Evolutionary conservation across 164 flowering plant species (phyloP), one percentile per base, ranked within the genome.

Genomic region (Pachysandra terminalis): DNA sequence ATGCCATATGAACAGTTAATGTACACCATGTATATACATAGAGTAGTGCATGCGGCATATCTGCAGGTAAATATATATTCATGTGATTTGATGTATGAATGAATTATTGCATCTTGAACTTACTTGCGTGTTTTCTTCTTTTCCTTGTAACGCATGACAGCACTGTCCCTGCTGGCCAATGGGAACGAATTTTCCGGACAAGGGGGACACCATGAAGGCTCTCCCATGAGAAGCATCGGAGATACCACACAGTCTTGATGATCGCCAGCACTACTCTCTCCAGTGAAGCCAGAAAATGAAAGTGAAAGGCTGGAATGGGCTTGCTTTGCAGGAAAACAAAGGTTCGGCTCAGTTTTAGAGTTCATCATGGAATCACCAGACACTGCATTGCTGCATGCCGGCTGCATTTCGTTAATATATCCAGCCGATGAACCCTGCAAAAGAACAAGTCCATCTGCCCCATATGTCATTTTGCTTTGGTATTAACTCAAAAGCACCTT

Each of bases 61-160:
- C 14, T 45, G 51, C 17, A 45, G 14, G 1, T 45, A 45, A 12
- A 5, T 10, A 2, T 15, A 45, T 12, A 45, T 45, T 45, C 1
- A 45, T 45, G 51, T 45, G 17, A 10, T 45, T 45, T 45, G 9
- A 45, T 45, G 4, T 45, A 45, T 45, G 51, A 2, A 5, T 10
- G 51, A 45, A 45, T 15, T 45, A 10, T 45, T 45, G 1, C 1
- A 1, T 3, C 10, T 10, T 45, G 26, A 16, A 81, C 93, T 85
- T 78, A 90, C 98, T 84, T 86, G 68, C 93, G 91, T 21, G 86
- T 59, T 81, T 92, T 90, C 82, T 90, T 92, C 83, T 92, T 92
- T 75, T 90, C 98, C 83, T 80, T 86, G 74, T 92, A 92, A 24
- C 95, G 96, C 87, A 84, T 65, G 49, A 92, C 96, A 66, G 97